Base-by-base conservation (phyloP, 495 filamentous ascomycete genomes). In the Xylaria bambusicola region DNA sequence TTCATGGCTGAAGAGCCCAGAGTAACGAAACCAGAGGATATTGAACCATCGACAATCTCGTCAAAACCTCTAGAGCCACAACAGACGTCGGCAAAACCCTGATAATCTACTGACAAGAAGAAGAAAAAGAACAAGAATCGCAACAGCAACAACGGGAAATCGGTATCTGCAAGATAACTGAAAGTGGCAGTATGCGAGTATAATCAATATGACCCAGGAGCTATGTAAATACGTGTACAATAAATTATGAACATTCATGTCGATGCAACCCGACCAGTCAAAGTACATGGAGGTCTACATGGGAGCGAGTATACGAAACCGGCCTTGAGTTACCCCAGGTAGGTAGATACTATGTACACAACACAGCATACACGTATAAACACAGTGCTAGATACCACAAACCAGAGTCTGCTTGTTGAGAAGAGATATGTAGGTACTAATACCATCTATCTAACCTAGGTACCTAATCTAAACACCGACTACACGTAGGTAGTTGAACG, bases 211-310 rank as follows among this genome's bases (percentile, higher is more conserved):
- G n/a, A n/a, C n/a, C n/a, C n/a, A 47, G 13, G 24, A 24, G 36
- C 56, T 47, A 51, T 70, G 67, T 70, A 67, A 62, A 70, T 65
- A 66, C 55, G 51, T 58, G 54, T 66, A 63, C 46, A 62, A 64
- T 49, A 62, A 54, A 23, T 21, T 45, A 50, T 36, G n/a, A 24
- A 27, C 41, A 51, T 15, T 31, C 23, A 31, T 44, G 13, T 13
- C n/a, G 41, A 15, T 6, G 40, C 47, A 31, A 36, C 15, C 13
- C 5, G 29, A n/a, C n/a, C n/a, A n/a, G n/a, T n/a, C n/a, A n/a
- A n/a, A n/a, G n/a, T n/a, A n/a, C n/a, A n/a, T n/a, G n/a, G n/a
- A n/a, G n/a, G n/a, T n/a, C n/a, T n/a, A n/a, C n/a, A n/a, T n/a
- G n/a, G n/a, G n/a, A n/a, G n/a, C n/a, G n/a, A n/a, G n/a, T n/a